A percentile compares a stretch with the other conserved stretches of the same genome.
These are phyloP conservation scores for Mycena pura DNA, from an alignment of 768 basidiomycete species.

Conservation along the genomic window DNA sequence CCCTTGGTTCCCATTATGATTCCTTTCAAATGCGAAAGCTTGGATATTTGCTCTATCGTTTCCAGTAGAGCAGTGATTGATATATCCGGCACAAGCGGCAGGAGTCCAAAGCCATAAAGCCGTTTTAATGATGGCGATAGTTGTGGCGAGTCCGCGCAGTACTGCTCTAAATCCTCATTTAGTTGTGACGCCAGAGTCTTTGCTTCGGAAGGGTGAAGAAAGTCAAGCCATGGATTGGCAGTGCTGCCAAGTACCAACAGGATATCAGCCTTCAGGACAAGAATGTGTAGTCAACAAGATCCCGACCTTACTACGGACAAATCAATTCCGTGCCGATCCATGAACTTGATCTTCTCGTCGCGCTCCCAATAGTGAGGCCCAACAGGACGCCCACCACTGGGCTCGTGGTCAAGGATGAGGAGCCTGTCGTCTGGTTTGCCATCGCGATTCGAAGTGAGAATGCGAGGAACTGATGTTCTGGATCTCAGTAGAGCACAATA, in stretches of 20 bases:
- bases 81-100: conserved; percentile 79
- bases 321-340: conserved; percentile 83
- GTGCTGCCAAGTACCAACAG: conserved; percentile 51
- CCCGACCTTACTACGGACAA: conserved; percentile 77
- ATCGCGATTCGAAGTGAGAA: conserved; percentile 56
- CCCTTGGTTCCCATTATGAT: conserved; percentile 86
- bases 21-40: conserved; percentile 69
- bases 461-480: conserved; percentile 69
- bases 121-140: conserved; percentile 55
- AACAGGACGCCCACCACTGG: conserved; percentile 79
- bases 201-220: conserved; percentile 74
- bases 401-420: conserved; percentile 81
- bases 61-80: conserved; percentile 62
- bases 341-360: conserved; percentile 80
- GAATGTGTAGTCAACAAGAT: no score
- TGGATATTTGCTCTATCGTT: conserved; percentile 68
- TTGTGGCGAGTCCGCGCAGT: conserved; percentile 71
- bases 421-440: conserved; percentile 69
- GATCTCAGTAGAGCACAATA: conserved; percentile 75
- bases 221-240: conserved; percentile 94
- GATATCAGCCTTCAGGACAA: no score
- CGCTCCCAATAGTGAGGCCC: conserved; percentile 87
- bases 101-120: conserved; percentile 83
- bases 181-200: conserved; percentile 69
- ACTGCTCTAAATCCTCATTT: conserved; percentile 79